Evolutionary conservation across 345 rosid species (phyloP).

Genomic region (Gossypium australe): DNA sequence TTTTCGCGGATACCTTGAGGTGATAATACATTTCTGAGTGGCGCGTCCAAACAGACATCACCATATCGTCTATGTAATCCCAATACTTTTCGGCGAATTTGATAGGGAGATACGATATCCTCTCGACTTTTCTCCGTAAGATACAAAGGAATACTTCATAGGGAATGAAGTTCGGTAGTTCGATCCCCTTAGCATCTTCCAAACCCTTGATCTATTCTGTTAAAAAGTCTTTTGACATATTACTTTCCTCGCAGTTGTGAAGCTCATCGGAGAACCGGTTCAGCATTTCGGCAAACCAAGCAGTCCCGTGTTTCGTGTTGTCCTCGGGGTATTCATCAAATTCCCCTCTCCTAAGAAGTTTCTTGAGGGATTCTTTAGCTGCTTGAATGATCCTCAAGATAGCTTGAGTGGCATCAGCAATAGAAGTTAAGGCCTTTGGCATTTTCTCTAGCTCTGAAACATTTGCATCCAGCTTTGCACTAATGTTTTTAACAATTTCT

Average conservation of each 20-base stretch:
- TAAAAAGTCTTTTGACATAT: background rate
- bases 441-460: background rate
- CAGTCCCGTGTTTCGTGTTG: background rate
- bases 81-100: background rate
- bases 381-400: background rate
- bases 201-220: background rate
- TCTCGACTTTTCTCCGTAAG: background rate
- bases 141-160: background rate
- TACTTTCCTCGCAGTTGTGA: background rate
- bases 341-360: background rate
- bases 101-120: background rate
- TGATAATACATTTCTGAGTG: background rate
- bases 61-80: background rate
- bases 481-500: background rate
- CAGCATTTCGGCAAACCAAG: background rate
- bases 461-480: background rate
- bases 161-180: background rate
- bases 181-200: background rate
- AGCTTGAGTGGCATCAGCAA: background rate
- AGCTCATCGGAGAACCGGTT: background rate
- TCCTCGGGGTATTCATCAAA: background rate
- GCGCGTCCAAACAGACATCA: background rate
- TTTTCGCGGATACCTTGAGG: background rate
- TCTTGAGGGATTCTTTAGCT: background rate
- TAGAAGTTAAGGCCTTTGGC: background rate